These are phyloP conservation scores for Nicotiana benthamiana DNA, from an alignment of 257 asterid genomes.

Conservation along the genomic window DNA sequence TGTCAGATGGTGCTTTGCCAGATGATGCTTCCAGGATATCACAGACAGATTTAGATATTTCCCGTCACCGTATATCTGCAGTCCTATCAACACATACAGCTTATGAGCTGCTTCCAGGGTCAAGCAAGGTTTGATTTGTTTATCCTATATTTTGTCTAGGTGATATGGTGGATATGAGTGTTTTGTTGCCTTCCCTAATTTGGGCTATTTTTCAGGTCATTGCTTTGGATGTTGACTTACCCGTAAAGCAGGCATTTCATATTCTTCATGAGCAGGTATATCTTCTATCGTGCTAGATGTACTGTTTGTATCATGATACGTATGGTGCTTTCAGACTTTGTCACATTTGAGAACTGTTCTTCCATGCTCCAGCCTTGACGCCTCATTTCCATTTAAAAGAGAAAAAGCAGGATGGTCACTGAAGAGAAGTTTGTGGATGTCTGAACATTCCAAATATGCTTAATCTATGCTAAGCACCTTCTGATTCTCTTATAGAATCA, in stretches of 20 bases:
- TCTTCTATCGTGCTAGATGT: not conserved
- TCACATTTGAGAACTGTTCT: not conserved
- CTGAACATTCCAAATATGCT: not conserved
- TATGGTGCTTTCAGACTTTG: not conserved
- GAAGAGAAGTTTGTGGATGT: not conserved
- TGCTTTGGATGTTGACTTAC: slow-evolving; percentile 82
- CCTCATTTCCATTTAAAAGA: not conserved
- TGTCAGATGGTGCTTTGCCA: slow-evolving; percentile 50
- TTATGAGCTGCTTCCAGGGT: slow-evolving; percentile 86
- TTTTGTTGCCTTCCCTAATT: not conserved
- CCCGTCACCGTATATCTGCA: slow-evolving; percentile 61
- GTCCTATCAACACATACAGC: slow-evolving; percentile 73
- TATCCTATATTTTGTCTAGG: slow-evolving; percentile 7
- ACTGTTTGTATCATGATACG: not conserved
- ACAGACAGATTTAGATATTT: slow-evolving; percentile 62
- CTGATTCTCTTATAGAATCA: not conserved
- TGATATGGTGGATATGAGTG: not conserved
- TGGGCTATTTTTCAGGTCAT: slow-evolving; percentile 43
- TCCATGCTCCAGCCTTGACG: not conserved
- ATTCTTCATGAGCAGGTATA: slow-evolving; percentile 93
- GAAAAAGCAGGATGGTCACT: not conserved
- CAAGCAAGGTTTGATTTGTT: slow-evolving; percentile 68
- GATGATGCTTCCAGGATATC: slow-evolving; percentile 53
- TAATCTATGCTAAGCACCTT: too few relatives aligned
- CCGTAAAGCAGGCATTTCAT: slow-evolving; percentile 93